phyloP scores from a whole-genome alignment of 495 filamentous ascomycete species.

The Daldinia loculata region DNA sequence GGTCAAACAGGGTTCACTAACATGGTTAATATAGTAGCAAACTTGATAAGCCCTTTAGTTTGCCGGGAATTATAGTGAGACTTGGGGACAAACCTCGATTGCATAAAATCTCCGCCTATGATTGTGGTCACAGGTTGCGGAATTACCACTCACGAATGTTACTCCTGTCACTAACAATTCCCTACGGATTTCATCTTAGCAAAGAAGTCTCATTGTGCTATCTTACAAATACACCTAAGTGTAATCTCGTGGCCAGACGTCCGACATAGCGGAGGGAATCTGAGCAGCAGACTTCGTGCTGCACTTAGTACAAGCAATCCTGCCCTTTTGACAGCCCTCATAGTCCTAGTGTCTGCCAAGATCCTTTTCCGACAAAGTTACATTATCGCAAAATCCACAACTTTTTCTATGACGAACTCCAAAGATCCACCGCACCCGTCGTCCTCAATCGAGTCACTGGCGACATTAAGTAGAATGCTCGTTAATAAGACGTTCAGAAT shows the following conservation, averaged over 20 bases:
- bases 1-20: slow-evolving; percentile 8
- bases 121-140: background rate
- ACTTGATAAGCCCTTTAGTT: slow-evolving; percentile 22
- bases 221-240: slow-evolving; percentile 40
- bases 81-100: background rate
- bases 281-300: slow-evolving; percentile 5
- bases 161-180: background rate
- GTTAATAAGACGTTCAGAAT: background rate
- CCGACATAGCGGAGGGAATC: slow-evolving; percentile 11
- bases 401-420: slow-evolving; percentile 36
- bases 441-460: slow-evolving; percentile 9
- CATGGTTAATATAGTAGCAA: slow-evolving; percentile 26
- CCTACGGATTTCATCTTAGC: background rate
- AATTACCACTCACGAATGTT: background rate
- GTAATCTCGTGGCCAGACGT: slow-evolving; percentile 16
- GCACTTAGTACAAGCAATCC: slow-evolving; percentile 11
- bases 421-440: slow-evolving; percentile 14
- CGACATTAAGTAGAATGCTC: slow-evolving; percentile 15
- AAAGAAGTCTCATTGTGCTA: slow-evolving; percentile 29
- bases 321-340: background rate
- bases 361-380: slow-evolving; percentile 17
- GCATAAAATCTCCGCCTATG: background rate
- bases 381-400: slow-evolving; percentile 35
- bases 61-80: background rate
- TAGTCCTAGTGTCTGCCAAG: slow-evolving; percentile 14